Conservation (phyloP, 805 yeast genomes). For the Groenewaldozyma salmanticensis region DNA sequence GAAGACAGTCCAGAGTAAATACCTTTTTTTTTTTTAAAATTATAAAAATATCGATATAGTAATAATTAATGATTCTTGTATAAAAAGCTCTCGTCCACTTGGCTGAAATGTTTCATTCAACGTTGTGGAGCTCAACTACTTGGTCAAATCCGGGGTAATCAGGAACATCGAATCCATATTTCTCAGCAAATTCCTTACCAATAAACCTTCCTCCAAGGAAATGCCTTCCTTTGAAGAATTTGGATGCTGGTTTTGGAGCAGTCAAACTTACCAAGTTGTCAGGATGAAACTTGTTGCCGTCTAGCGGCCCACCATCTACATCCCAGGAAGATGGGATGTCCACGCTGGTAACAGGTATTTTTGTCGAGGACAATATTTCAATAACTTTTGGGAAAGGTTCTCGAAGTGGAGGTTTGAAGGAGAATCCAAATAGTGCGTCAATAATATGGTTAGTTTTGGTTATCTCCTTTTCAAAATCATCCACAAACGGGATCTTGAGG, state of each 20-base stretch:
- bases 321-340: slow-evolving; percentile 98
- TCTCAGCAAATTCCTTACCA: slow-evolving; percentile 51
- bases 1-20: neutral
- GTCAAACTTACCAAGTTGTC: slow-evolving; percentile 70
- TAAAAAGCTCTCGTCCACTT: no score
- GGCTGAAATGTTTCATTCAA: neutral
- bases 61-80: no score
- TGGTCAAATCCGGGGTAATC: slow-evolving; percentile 51
- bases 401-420: slow-evolving; percentile 82
- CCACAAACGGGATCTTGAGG: slow-evolving; percentile 49
- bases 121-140: slow-evolving; percentile 28
- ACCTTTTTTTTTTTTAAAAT: neutral
- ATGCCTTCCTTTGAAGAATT: slow-evolving; percentile 46
- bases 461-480: slow-evolving; percentile 26
- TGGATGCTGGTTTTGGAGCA: slow-evolving; percentile 87
- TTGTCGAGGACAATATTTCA: slow-evolving; percentile 30
- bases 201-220: slow-evolving; percentile 90
- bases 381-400: slow-evolving; percentile 55
- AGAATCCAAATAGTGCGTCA: slow-evolving; percentile 88
- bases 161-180: slow-evolving; percentile 63
- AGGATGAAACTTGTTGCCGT: slow-evolving; percentile 43
- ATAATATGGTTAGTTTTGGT: slow-evolving; percentile 41
- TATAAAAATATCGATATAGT: no score
- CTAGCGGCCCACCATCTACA: slow-evolving; percentile 74
- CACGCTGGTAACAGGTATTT: slow-evolving; percentile 60